Percentiles rank a stretch among this genome's conserved stretches.
Evolutionary conservation across 495 filamentous ascomycete species (phyloP).

Genomic region (Penicillium lividum): DNA sequence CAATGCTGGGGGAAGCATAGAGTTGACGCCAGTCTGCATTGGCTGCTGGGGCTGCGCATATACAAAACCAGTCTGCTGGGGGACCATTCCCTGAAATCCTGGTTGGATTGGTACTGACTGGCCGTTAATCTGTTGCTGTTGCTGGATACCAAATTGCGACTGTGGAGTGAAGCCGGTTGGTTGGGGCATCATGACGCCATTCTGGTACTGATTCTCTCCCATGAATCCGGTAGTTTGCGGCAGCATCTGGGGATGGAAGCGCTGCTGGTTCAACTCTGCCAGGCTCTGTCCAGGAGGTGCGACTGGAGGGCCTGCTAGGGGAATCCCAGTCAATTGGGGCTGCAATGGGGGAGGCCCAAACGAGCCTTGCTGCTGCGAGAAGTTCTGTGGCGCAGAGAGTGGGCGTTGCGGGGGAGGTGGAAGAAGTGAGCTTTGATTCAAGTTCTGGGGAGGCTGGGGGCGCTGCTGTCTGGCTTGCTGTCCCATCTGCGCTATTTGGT

Average conservation of each 20-base stretch:
- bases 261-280: constrained; percentile 67
- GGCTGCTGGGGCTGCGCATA: constrained; percentile 50
- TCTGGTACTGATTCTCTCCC: constrained; percentile 51
- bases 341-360: constrained; percentile 77
- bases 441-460: constrained; percentile 67
- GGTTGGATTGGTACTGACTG: constrained; percentile 25
- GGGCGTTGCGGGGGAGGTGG: constrained; percentile 83
- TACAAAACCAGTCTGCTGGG: constrained; percentile 68
- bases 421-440: constrained; percentile 65
- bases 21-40: constrained; percentile 52
- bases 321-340: constrained; percentile 80
- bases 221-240: constrained; percentile 59
- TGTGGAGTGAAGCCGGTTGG: constrained; percentile 54
- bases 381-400: constrained; percentile 85
- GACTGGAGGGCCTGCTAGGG: constrained; percentile 50
- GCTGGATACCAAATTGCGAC: constrained; percentile 55
- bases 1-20: constrained; percentile 43
- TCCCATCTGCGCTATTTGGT: constrained; percentile 46
- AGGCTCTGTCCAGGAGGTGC: constrained; percentile 76
- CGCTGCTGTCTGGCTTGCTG: constrained; percentile 66
- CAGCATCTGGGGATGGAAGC: constrained; percentile 55
- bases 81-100: constrained; percentile 60
- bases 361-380: constrained; percentile 65
- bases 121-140: constrained; percentile 45
- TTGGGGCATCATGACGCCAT: constrained; percentile 50